Conservation (phyloP, 192 early-diverging fungal species). For the Radiomyces spectabilis region DNA sequence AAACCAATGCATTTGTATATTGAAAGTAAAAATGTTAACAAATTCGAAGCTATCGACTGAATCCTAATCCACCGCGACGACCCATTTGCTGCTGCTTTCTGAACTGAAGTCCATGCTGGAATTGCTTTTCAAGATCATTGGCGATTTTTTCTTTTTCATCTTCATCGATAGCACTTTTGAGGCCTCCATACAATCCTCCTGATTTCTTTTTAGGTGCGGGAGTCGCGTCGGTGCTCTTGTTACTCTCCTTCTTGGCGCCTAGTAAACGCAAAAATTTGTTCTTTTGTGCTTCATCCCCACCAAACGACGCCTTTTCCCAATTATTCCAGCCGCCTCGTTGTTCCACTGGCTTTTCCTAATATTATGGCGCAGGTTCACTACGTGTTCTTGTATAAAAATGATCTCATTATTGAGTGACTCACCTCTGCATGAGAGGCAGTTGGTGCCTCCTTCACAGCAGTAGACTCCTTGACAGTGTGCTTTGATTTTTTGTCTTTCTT, state of each 20-base stretch:
- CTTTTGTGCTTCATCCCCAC: conserved; percentile 43
- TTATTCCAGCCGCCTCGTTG: conserved; percentile 48
- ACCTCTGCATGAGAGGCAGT: no score
- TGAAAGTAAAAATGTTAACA: neutral
- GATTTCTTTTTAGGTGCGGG: conserved; percentile 16
- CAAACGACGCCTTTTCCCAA: conserved; percentile 53
- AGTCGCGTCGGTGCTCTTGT: neutral
- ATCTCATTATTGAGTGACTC: no score
- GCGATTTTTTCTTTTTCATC: conserved; percentile 40
- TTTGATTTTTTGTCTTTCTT: no score
- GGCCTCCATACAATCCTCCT: conserved; percentile 33
- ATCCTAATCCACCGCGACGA: conserved; percentile 41
- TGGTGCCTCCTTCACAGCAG: no score
- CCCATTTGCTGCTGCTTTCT: conserved; percentile 44
- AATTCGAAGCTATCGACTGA: no score
- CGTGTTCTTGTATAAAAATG: no score
- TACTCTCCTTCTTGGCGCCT: conserved; percentile 44
- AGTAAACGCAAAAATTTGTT: conserved; percentile 58
- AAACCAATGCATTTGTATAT: no score
- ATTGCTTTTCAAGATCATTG: conserved; percentile 52
- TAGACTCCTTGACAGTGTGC: no score
- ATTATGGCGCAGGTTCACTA: no score
- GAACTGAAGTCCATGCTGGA: conserved; percentile 45
- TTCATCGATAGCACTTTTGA: conserved; percentile 44
- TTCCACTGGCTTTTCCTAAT: neutral